phyloP scores from a whole-genome alignment of 805 yeast species.

The Spathaspora hagerdaliae region DNA sequence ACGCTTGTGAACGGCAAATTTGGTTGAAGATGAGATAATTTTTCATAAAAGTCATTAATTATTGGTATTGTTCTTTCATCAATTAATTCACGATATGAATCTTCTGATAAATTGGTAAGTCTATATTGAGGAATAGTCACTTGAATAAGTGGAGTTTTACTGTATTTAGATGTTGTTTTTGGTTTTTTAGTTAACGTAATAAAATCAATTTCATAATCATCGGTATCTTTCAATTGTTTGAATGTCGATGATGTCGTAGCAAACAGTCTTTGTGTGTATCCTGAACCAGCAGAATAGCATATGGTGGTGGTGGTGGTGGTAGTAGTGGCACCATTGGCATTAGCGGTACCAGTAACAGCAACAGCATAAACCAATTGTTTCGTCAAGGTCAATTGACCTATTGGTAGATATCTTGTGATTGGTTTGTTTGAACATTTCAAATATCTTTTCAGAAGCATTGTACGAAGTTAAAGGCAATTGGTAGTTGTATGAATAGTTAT shows the following conservation, averaged over 20 bases:
- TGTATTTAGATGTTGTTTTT: conserved; percentile 1
- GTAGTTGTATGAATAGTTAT: too few species aligned
- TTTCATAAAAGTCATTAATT: background rate
- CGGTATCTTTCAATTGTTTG: background rate
- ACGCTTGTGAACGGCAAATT: background rate
- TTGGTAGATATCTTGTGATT: background rate
- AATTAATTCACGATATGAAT: background rate
- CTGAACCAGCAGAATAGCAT: background rate
- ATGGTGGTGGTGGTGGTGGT: background rate
- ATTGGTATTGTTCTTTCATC: background rate
- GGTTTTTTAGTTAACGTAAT: conserved; percentile 18
- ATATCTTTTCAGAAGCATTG: background rate
- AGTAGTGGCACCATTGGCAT: background rate
- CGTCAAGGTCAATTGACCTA: background rate
- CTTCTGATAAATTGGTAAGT: too few species aligned
- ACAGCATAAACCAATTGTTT: background rate
- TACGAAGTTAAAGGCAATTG: too few species aligned
- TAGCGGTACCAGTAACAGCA: background rate
- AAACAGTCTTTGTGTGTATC: background rate
- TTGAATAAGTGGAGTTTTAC: background rate
- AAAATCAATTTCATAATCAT: conserved; percentile 21
- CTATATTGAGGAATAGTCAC: background rate
- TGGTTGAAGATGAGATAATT: background rate
- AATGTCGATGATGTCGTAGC: background rate
- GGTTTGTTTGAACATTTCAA: background rate